phyloP scores from a whole-genome alignment of 768 basidiomycete genomes.

The Rossbeevera mucosa region DNA sequence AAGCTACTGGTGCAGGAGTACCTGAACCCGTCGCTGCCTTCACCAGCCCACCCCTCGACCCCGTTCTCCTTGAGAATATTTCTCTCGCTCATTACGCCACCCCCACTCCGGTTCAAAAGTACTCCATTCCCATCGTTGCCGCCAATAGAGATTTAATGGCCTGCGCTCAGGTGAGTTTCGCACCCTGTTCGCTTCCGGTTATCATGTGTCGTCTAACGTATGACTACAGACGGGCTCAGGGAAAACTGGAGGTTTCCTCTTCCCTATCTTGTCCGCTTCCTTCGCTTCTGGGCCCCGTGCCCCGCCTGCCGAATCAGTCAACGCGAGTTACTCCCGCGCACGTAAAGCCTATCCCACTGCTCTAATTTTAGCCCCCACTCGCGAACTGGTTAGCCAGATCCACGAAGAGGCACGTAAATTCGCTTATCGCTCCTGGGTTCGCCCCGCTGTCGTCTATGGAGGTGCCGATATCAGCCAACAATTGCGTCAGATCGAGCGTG shows the following conservation, averaged over 20 bases:
- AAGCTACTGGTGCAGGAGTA: conserved; percentile 95
- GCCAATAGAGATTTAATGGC: conserved; percentile 89
- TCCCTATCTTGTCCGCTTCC: conserved; percentile 95
- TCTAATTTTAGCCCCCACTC: conserved; percentile 96
- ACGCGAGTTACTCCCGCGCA: conserved; percentile 52
- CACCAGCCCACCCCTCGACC: conserved; percentile 84
- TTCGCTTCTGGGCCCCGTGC: conserved; percentile 78
- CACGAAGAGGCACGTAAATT: conserved; percentile 99
- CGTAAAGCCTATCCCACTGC: conserved; percentile 96
- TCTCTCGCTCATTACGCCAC: conserved; percentile 86
- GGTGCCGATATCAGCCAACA: conserved; percentile 98
- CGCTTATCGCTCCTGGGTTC: conserved; percentile 98
- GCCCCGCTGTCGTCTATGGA: conserved; percentile 97
- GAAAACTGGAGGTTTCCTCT: conserved; percentile 98
- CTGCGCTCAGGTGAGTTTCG: conserved; percentile 72
- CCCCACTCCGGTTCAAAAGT: conserved; percentile 99
- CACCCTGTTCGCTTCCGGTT: conserved; percentile 1
- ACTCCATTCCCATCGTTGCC: conserved; percentile 97
- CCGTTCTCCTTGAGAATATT: conserved; percentile 94
- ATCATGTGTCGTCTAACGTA: conserved; percentile 17
- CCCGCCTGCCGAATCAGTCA: conserved; percentile 52
- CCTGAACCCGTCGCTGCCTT: conserved; percentile 90
- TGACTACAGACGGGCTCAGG: conserved; percentile 89
- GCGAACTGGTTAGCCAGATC: conserved; percentile 98
- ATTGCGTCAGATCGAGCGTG: conserved; percentile 89